Base-by-base conservation (phyloP, 257 asterid species). In the Capsicum baccatum region DNA sequence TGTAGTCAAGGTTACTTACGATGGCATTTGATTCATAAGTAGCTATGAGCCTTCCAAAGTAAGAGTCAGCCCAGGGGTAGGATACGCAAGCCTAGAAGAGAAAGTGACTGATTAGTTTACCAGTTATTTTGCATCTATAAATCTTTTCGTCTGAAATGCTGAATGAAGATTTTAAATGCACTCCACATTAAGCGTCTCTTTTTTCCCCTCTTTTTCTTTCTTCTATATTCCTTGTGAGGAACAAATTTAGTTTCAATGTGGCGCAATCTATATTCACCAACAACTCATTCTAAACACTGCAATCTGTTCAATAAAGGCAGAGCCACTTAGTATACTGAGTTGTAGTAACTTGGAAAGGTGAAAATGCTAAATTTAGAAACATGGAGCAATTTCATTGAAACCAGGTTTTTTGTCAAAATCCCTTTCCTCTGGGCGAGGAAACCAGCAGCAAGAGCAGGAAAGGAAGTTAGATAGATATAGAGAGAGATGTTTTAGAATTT, bases 11-110 rank as follows among this genome's bases (percentile, higher is more conserved):
- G 52, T 54, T 37, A 90, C 93, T 91, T 84, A 93, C 97, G 9
- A 73, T 82, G 69, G 91, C 83, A 88, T 88, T 91, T 83, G 92
- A 92, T 54, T 90, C 93, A 60, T 91, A 91, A 82, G 92, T 84
- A 89, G 92, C 83, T 21, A 90, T 47, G 5, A 87, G 86, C 86
- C 89, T 84, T 47, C 94, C 91, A 79, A 87, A 85, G 81, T 85
- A 91, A 59, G 97, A 83, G 82, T 91, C 94, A 64, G 90, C 63
- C 84, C 86, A 69, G 80, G 91, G 91, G 85, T 87, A 90, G 57
- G 94, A 88, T 16, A 74, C 56, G 89, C 85, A 86, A 84, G 89
- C 93, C 98, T 94, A 91, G 79, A 87, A 90, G 79, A 21, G 47
- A 79, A 74, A 83, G 70, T 19, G 81, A 70, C 6, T 9, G 73